Base-by-base conservation (phyloP, 2,329 filamentous ascomycete genomes). In the Claviceps sp. region DNA sequence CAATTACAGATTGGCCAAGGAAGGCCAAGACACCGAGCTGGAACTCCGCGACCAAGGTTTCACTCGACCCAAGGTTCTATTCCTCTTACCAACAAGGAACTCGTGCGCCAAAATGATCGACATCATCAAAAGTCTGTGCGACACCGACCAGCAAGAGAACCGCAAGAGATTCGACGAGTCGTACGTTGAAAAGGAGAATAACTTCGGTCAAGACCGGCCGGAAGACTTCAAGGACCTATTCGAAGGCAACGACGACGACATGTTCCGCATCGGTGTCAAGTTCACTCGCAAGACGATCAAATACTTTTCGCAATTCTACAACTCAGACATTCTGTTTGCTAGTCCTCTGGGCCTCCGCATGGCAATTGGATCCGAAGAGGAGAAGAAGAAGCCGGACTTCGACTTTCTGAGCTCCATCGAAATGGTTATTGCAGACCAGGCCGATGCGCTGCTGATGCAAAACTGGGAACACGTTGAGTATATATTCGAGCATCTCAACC, bases 391-490 rank as follows among this genome's bases (percentile, higher is more conserved):
- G 62, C 76, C 78, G 38, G 91, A 97, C 65, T 83, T 81, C 60
- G 93, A 98, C 67, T 98, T 95, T 64, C 75, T 98, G 14, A 91
- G 86, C 53, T 97, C 91, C 1, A 87, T 98, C 60, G 93, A 98
- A 68, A 69, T 98, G 50, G 82, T 93, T 37, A 76, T 97, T 47
- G 76, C 95, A 55, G 93, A 98, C 65, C 90, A 97, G 68, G 85
- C 88, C 13, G 90, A 97, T 67, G 89, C 89, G 0, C 78, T 96
- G 43, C 79, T 95, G 8, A 96, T 96, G 89, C 93, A 98, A 67
- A 97, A 95, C 66, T 97, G 91, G 90, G 89, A 96, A 62, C 91
- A 98, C 64, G 80, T 96, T 55, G 87, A 94, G 65, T 87, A 86
- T 65, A 86, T 96, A 60, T 90, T 97, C 62, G 82, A 88, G 56